phyloP scores from a whole-genome alignment of 192 early-diverging fungal species.

The Entophlyctis helioformis region DNA sequence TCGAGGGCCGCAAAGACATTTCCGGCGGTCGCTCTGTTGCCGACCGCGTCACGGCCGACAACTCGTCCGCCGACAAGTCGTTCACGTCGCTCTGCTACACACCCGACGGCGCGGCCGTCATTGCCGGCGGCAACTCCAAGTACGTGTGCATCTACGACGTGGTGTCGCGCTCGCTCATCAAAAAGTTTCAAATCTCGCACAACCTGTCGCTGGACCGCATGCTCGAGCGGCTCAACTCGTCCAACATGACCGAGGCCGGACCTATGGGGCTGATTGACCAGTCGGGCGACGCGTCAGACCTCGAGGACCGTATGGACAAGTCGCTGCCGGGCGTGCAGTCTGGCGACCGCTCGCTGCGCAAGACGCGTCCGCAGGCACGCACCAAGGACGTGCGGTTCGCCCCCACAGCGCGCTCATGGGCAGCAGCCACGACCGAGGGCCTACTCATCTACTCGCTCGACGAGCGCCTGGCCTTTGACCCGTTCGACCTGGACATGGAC shows the following conservation, averaged over 20 bases:
- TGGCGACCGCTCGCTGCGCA: constrained; percentile 73
- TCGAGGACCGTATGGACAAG: constrained; percentile 70
- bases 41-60: constrained; percentile 73
- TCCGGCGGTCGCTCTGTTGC: constrained; percentile 66
- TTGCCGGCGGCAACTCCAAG: constrained; percentile 91
- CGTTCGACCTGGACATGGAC: constrained; percentile 94
- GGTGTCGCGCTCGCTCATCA: constrained; percentile 55
- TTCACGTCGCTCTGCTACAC: constrained; percentile 93
- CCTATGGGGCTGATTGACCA: constrained; percentile 73
- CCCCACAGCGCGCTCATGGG: constrained; percentile 90
- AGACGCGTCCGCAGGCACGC: constrained; percentile 66
- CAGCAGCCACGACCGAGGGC: constrained; percentile 91
- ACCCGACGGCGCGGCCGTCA: constrained; percentile 79
- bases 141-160: constrained; percentile 94
- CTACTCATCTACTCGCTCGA: constrained; percentile 92
- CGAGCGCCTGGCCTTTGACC: constrained; percentile 86
- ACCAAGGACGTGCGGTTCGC: constrained; percentile 82
- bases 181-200: constrained; percentile 82
- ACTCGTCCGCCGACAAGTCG: constrained; percentile 69
- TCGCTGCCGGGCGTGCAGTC: constrained; percentile 77
- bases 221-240: constrained; percentile 75
- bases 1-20: constrained; percentile 92
- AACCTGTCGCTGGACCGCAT: constrained; percentile 93
- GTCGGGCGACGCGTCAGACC: constrained; percentile 66
- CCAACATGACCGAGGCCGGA: constrained; percentile 91